phyloP scores from a whole-genome alignment of 805 yeast species.

The Priceomyces carsonii region DNA sequence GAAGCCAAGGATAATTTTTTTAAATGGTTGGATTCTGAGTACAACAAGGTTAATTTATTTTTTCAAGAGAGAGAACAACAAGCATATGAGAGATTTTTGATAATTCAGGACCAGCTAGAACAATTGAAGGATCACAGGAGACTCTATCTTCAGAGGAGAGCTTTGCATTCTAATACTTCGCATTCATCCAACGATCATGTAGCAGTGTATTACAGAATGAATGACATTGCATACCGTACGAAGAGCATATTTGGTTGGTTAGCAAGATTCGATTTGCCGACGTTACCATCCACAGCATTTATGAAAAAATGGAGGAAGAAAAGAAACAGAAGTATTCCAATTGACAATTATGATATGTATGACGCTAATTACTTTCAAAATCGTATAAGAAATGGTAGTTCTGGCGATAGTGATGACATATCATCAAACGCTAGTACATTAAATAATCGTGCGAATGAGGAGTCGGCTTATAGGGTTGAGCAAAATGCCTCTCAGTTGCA shows the following conservation, averaged over 20 bases:
- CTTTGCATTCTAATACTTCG: neutral
- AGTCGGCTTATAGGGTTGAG: conserved; percentile 1
- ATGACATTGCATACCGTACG: conserved; percentile 30
- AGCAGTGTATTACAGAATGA: conserved; percentile 20
- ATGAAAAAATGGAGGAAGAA: conserved; percentile 16
- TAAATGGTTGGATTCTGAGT: conserved; percentile 67
- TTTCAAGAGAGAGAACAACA: conserved; percentile 62
- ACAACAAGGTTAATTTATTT: conserved; percentile 60
- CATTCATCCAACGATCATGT: conserved; percentile 8
- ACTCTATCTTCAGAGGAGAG: conserved; percentile 9
- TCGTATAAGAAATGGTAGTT: conserved; percentile 35
- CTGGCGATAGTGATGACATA: conserved; percentile 10
- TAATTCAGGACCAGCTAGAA: conserved; percentile 68
- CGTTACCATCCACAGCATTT: conserved; percentile 40
- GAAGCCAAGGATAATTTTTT: conserved; percentile 51
- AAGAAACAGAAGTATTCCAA: conserved; percentile 11
- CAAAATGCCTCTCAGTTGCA: conserved; percentile 19
- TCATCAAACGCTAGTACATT: conserved; percentile 13
- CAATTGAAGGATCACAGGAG: conserved; percentile 56
- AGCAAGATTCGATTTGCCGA: conserved; percentile 38
- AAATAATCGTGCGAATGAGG: conserved; percentile 7
- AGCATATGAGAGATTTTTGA: conserved; percentile 55
- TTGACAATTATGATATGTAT: conserved; percentile 13
- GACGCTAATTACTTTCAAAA: conserved; percentile 39
- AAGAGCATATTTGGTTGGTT: conserved; percentile 23